These are phyloP conservation scores for Podaxis sp. DNA, from an alignment of 768 basidiomycete genomes.

Conservation along the genomic window DNA sequence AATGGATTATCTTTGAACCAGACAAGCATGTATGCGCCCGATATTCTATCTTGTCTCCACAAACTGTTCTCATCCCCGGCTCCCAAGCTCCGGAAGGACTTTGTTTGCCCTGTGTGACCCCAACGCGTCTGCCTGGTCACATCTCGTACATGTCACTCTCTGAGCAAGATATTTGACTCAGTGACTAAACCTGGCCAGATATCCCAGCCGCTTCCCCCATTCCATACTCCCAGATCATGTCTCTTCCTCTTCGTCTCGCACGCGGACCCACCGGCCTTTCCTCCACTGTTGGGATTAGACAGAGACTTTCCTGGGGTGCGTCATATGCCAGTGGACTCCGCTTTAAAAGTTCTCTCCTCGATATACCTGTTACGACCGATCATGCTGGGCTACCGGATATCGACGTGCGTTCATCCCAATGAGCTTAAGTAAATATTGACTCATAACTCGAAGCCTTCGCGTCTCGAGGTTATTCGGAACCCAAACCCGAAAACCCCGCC, in stretches of 20 bases:
- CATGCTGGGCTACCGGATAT: conserved; percentile 29
- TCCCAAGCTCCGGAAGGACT: background rate
- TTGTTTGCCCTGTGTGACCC: conserved; percentile 7
- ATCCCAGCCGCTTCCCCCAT: background rate
- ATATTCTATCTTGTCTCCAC: background rate
- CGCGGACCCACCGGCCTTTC: conserved; percentile 12
- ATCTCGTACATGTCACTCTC: background rate
- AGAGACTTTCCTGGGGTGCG: conserved; percentile 8
- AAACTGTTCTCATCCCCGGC: background rate
- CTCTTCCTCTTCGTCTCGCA: conserved; percentile 21
- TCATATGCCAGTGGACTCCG: conserved; percentile 5
- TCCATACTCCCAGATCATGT: conserved; percentile 19
- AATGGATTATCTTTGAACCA: background rate
- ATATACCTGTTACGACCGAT: conserved; percentile 13
- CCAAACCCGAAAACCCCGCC: conserved; percentile 61
- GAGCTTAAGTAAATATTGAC: conserved; percentile 1
- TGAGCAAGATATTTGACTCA: background rate
- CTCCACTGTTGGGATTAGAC: conserved; percentile 5
- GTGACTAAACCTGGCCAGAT: background rate
- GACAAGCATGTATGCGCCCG: background rate
- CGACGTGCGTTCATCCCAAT: conserved; percentile 27
- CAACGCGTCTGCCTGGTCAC: conserved; percentile 5
- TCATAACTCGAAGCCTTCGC: conserved; percentile 42
- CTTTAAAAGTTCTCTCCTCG: conserved; percentile 17
- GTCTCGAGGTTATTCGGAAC: conserved; percentile 49